A percentile compares a stretch with the other conserved stretches of the same genome.
Evolutionary conservation across 2,329 filamentous ascomycete genomes (phyloP).

Genomic region (Aspergillus ustus): DNA sequence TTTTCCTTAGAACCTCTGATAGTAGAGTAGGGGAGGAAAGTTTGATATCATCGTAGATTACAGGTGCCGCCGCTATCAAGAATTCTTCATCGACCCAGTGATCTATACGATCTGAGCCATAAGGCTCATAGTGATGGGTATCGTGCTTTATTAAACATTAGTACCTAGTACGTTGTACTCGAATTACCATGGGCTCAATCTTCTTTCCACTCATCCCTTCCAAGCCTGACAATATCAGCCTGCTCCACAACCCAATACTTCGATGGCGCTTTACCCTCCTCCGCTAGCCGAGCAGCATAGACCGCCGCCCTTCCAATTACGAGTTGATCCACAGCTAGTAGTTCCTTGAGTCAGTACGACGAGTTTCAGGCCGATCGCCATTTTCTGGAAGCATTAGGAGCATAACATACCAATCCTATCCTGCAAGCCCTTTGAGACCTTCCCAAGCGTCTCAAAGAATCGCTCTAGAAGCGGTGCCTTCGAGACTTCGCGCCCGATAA

Average conservation of each 20-base stretch:
- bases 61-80: too few relatives aligned
- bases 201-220: constrained; percentile 35
- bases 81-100: too few relatives aligned
- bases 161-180: not conserved
- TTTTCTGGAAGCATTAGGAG: constrained; percentile 7
- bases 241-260: constrained; percentile 36
- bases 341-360: not conserved
- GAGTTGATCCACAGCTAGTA: constrained; percentile 34
- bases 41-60: too few relatives aligned
- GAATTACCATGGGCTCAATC: constrained; percentile 18
- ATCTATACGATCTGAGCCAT: not conserved
- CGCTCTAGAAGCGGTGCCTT: constrained; percentile 29
- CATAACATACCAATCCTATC: constrained; percentile 32
- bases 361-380: too few relatives aligned
- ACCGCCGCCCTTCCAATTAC: constrained; percentile 36
- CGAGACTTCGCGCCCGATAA: constrained; percentile 31
- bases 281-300: constrained; percentile 29
- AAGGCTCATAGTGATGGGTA: not conserved
- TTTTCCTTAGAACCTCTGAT: too few relatives aligned
- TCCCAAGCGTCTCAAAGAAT: constrained; percentile 27
- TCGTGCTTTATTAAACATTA: too few relatives aligned
- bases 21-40: too few relatives aligned
- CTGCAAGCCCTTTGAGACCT: constrained; percentile 31
- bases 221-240: constrained; percentile 35
- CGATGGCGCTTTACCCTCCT: constrained; percentile 34